A percentile compares a stretch with the other conserved stretches of the same genome.
These are phyloP conservation scores for Picea engelmannii DNA, from an alignment of 83 land plant genomes.

Conservation along the genomic window DNA sequence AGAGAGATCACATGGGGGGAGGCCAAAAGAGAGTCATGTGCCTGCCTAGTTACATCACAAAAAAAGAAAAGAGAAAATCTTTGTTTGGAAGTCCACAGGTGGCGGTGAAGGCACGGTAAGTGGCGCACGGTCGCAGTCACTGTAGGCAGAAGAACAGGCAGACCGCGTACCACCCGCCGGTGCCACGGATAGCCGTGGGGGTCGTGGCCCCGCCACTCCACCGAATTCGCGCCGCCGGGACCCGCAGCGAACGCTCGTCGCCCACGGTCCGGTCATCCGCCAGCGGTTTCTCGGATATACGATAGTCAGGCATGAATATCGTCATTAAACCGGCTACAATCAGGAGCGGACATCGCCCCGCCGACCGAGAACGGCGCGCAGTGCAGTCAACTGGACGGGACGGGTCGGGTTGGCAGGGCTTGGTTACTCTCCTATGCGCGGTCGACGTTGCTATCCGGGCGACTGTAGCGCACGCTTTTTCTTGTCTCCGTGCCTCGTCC, in stretches of 20 bases:
- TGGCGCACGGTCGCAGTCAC: neutral
- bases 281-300: neutral
- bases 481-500: neutral
- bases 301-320: neutral
- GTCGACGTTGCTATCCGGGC: slow-evolving; percentile 1
- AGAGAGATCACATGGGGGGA: too few relatives aligned
- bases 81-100: neutral
- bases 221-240: neutral
- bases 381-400: neutral
- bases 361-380: neutral
- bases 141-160: neutral
- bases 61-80: neutral
- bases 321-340: too few relatives aligned
- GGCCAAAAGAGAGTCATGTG: too few relatives aligned
- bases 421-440: neutral
- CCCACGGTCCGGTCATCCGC: neutral
- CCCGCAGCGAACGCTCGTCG: neutral
- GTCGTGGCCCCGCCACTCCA: neutral
- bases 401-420: slow-evolving; percentile 12
- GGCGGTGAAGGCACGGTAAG: slow-evolving; percentile 11
- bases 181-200: neutral
- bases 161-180: slow-evolving; percentile 6
- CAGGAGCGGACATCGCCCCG: neutral
- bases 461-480: neutral
- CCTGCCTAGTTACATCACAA: neutral